Conservation (phyloP, 495 filamentous ascomycete species). For the Aspergillus avenaceus region DNA sequence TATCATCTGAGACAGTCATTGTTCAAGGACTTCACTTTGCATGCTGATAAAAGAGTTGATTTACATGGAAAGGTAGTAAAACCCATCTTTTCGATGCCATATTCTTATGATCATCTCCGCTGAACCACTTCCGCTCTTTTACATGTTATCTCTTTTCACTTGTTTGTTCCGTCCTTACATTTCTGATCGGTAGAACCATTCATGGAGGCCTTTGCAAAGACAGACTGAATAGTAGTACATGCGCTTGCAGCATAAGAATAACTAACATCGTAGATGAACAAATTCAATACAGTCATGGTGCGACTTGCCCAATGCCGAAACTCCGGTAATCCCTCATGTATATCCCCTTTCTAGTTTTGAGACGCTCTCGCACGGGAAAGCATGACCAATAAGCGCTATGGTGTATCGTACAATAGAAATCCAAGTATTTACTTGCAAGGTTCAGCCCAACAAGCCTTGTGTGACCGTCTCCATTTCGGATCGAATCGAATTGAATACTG, state of each 20-base stretch:
- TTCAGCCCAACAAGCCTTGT: not conserved
- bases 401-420: slow-evolving; percentile 33
- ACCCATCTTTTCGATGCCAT: slow-evolving; percentile 9
- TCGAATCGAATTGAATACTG: slow-evolving; percentile 8
- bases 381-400: slow-evolving; percentile 7
- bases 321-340: slow-evolving; percentile 32
- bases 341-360: slow-evolving; percentile 15
- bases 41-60: slow-evolving; percentile 1
- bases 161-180: not conserved
- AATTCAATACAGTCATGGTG: slow-evolving; percentile 11
- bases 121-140: not conserved
- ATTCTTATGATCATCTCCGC: slow-evolving; percentile 10
- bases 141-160: not conserved
- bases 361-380: not conserved
- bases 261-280: slow-evolving; percentile 26
- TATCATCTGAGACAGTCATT: too few species aligned
- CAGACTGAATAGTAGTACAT: slow-evolving; percentile 19
- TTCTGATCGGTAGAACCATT: not conserved
- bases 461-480: not conserved
- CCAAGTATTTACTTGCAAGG: slow-evolving; percentile 4
- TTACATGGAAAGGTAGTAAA: slow-evolving; percentile 4
- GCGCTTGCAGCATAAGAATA: slow-evolving; percentile 21
- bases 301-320: slow-evolving; percentile 34
- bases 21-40: too few species aligned
- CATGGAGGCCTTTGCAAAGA: slow-evolving; percentile 6